Conservation (phyloP, 768 basidiomycete species). For the Lactarius akahatsu region DNA sequence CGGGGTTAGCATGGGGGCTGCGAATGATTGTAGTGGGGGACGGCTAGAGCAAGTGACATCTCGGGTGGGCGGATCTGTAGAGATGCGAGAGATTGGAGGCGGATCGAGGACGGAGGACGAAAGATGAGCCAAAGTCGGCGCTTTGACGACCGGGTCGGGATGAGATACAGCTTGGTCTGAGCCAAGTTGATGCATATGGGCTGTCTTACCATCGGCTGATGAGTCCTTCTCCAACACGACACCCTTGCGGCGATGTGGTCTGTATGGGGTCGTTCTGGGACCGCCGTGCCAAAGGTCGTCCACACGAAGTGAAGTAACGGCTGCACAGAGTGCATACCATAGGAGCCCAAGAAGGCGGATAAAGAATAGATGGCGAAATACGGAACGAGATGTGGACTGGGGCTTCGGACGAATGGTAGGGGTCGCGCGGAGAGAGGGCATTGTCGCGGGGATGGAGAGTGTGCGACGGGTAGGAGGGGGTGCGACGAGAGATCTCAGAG, state of each 20-base stretch:
- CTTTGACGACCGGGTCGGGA: constrained; percentile 4
- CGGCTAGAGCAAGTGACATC: constrained; percentile 1
- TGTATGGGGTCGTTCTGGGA: constrained; percentile 5
- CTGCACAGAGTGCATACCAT: constrained; percentile 66
- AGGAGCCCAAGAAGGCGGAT: constrained; percentile 65
- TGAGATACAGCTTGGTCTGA: no score
- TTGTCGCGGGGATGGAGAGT: constrained; percentile 23
- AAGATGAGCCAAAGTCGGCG: not conserved
- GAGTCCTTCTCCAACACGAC: not conserved
- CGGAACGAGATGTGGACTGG: constrained; percentile 29
- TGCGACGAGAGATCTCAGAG: constrained; percentile 29
- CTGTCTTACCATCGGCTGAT: not conserved
- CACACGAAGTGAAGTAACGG: constrained; percentile 50
- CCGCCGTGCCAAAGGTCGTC: constrained; percentile 29
- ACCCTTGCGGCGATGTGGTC: constrained; percentile 9
- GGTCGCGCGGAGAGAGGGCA: constrained; percentile 20
- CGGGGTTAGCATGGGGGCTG: constrained; percentile 22
- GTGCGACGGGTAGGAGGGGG: constrained; percentile 26
- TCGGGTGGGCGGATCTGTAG: constrained; percentile 11
- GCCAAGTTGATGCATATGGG: not conserved
- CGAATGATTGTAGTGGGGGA: not conserved
- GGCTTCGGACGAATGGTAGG: constrained; percentile 23
- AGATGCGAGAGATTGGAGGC: not conserved
- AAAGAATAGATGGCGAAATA: constrained; percentile 57
- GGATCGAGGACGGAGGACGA: constrained; percentile 2